phyloP scores from a whole-genome alignment of 345 rosid species.

The Bruguiera sexangula region DNA sequence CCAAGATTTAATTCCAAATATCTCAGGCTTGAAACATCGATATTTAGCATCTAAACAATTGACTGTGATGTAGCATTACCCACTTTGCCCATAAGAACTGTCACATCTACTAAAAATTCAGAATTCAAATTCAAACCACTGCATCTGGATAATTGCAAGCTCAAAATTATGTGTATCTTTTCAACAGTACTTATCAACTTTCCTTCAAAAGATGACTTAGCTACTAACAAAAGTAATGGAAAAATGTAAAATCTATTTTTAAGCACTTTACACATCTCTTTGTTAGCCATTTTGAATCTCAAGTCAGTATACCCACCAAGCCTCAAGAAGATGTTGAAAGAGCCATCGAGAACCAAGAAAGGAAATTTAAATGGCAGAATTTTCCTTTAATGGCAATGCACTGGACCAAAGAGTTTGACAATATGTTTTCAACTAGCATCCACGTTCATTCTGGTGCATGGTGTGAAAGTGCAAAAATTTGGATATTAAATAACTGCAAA shows the following conservation, averaged over 20 bases:
- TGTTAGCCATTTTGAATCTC: not conserved
- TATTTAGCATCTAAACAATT: not conserved
- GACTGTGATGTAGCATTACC: not conserved
- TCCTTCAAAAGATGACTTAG: too few relatives aligned
- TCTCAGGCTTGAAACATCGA: not conserved
- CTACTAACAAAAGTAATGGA: too few relatives aligned
- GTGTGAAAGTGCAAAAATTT: not conserved
- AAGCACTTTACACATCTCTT: not conserved
- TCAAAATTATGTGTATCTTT: too few relatives aligned
- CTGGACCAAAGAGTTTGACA: not conserved
- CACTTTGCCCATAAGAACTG: not conserved
- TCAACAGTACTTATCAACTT: too few relatives aligned
- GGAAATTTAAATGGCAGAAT: not conserved
- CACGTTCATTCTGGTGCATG: not conserved
- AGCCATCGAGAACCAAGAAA: not conserved
- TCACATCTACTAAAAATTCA: too few relatives aligned
- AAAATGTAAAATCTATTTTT: not conserved
- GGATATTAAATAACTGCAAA: not conserved
- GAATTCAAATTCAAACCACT: too few relatives aligned
- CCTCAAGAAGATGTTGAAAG: not conserved
- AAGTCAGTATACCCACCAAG: not conserved
- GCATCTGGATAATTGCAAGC: too few relatives aligned
- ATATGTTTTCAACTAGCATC: not conserved
- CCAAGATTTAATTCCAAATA: not conserved
- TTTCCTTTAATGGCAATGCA: slow-evolving; percentile 4